Conservation (phyloP, 2,329 filamentous ascomycete genomes). For the Phialocephala sp. region DNA sequence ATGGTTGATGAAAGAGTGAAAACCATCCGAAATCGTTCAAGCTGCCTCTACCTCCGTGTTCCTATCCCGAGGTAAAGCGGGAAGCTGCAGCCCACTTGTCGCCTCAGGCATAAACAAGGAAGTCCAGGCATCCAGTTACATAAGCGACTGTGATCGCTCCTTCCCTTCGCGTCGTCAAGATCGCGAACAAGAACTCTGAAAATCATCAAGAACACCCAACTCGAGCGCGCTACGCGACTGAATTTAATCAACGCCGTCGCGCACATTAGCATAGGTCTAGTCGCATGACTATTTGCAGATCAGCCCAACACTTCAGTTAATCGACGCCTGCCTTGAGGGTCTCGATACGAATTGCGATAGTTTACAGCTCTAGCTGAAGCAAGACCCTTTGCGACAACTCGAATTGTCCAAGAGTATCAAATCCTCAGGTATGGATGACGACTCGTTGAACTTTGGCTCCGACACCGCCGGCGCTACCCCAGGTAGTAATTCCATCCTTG, state of each 20-base stretch:
- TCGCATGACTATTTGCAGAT: not conserved
- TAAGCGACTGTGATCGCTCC: not conserved
- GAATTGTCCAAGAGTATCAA: constrained; percentile 30
- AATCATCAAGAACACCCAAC: constrained; percentile 26
- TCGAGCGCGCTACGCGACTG: constrained; percentile 29
- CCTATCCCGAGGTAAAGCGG: not conserved
- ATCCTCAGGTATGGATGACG: constrained; percentile 60
- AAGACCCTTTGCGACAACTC: constrained; percentile 41
- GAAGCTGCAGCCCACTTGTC: not conserved
- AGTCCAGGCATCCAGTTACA: no score
- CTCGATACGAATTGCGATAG: constrained; percentile 16
- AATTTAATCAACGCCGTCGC: constrained; percentile 27
- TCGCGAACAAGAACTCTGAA: constrained; percentile 21
- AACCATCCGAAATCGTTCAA: not conserved
- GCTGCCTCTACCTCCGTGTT: not conserved
- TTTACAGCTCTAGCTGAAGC: constrained; percentile 6
- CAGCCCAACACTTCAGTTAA: not conserved
- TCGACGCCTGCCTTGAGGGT: not conserved
- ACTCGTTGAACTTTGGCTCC: constrained; percentile 61
- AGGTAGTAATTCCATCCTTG: constrained; percentile 59
- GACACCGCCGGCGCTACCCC: constrained; percentile 62
- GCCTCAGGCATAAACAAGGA: not conserved
- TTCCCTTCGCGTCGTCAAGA: not conserved
- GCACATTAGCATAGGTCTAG: constrained; percentile 1
- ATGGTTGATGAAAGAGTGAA: constrained; percentile 14